Conservation (phyloP, 495 filamentous ascomycete genomes). For the Penicillium paxilli region DNA sequence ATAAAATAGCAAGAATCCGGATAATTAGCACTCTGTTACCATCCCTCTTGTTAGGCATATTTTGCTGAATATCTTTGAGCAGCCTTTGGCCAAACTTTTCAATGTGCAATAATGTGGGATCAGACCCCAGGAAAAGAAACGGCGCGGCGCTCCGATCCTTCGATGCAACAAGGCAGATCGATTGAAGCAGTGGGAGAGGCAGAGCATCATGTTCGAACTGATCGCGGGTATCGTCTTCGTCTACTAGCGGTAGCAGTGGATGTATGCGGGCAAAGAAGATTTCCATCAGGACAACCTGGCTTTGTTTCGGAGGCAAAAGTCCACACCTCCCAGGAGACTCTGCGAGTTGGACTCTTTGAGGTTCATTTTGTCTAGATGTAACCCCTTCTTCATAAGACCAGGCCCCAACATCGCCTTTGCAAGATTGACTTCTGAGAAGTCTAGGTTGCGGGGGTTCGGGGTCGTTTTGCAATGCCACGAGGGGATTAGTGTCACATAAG, state of each 20-base stretch:
- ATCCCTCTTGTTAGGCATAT: constrained; percentile 14
- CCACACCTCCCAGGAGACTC: background rate
- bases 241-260: constrained; percentile 28
- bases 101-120: constrained; percentile 9
- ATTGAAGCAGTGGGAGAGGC: constrained; percentile 24
- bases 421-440: constrained; percentile 1
- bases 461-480: background rate
- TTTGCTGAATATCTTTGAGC: constrained; percentile 22
- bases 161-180: constrained; percentile 36
- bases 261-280: constrained; percentile 27
- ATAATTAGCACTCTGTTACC: constrained; percentile 28
- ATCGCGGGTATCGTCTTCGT: constrained; percentile 19
- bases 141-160: constrained; percentile 28
- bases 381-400: constrained; percentile 15
- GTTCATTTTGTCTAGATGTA: background rate
- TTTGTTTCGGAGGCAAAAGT: constrained; percentile 17
- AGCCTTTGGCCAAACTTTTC: constrained; percentile 25
- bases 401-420: constrained; percentile 20
- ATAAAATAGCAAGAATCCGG: constrained; percentile 35
- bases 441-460: background rate
- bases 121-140: constrained; percentile 21
- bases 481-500: background rate
- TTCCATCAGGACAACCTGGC: constrained; percentile 19
- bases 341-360: background rate
- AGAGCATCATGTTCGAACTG: constrained; percentile 17